Base-by-base conservation (phyloP, 176 grass and related monocot species). In the Paspalum notatum region DNA sequence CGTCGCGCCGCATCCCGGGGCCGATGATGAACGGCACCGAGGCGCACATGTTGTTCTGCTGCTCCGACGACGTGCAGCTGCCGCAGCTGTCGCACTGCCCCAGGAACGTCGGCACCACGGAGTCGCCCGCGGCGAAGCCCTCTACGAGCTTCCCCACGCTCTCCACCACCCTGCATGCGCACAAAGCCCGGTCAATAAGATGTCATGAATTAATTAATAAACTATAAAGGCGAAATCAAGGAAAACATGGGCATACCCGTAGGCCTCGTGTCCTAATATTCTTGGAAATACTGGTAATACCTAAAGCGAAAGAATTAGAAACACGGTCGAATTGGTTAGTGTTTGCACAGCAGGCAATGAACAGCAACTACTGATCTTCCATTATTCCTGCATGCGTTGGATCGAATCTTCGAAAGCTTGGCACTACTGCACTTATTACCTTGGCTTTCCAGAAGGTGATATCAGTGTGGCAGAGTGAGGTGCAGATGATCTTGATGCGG, bases 381-480 rank as follows among this genome's bases (percentile, higher is more conserved):
- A 16, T 12, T 60, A 11, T 26, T 60, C 57, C 21, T 25, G 8
- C 10, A 55, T 55, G 6, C 18, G 1, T 18, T 6, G 18, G 17
- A 54, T 16, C 16, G n/a, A n/a, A n/a, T n/a, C n/a, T n/a, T n/a
- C n/a, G 5, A 12, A 48, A 48, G 46, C 46, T 48, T 10, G 46
- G 46, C 46, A 48, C 50, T 54, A 4, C 32, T 1, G 7, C 7
- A 20, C 3, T 4, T 6, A 4, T 17, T 17, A 60, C 57, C 22
- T 60, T 26, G 26, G 24, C 58, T 61, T 61, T 14, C 94, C 94
- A 94, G 61, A 92, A 62, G 25, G 72, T 67, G 85, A 97, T 2
- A 73, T 97, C 94, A 0, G 75, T 88, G 74, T 90, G 87, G 87
- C 94, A 94, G 78, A 97, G 76, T 2, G 94, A 86, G 79, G 94